Base-by-base conservation (phyloP, 192 early-diverging fungal genomes). In the Coemansia reversa region DNA sequence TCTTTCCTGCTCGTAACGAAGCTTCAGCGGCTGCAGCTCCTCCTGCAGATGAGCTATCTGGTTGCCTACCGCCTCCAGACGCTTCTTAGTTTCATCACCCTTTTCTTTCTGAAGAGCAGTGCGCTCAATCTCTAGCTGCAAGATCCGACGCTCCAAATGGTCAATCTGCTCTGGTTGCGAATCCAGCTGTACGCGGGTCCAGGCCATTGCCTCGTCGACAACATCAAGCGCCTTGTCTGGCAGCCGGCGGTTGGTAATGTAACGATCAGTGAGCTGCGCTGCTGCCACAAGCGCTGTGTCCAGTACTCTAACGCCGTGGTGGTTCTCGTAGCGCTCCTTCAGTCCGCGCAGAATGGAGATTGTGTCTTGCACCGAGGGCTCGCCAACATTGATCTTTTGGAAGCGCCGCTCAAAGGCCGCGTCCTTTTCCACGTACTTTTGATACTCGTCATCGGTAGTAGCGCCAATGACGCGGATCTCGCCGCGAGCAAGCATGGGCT, bases 401-500 rank as follows among this genome's bases (percentile, higher is more conserved):
- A 93, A 90, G 3, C 91, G 79, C 24, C 91, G 85, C 70, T 90
- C 91, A 72, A 93, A 92, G 7, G 91, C 91, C 2, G 91, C 84
- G 48, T 93, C 91, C 70, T 91, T 93, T 59, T 93, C 91, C 6
- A 99, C 88, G 60, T 95, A 86, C 70, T 95, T 90, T 60, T 92
- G 91, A 81, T 97, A 99, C 84, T 99, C 97, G 58, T 84, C 86
- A 16, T 97, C 77, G 4, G 97, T 99, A 18, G 97, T 99, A 1
- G 96, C 96, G 52, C 97, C 97, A 75, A 98, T 96, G 53, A 94
- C 87, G 6, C 94, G 87, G 29, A 99, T 86, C 65, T 96, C 94
- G 27, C 97, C 97, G 62, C 97, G 90, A 4, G 97, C 96, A 8
- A 99, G 86, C 94, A 97, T 96, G 8, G 97, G 97, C 76, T 97